These are phyloP conservation scores for Silene uniflora DNA, from an alignment of 148 eudicot species.

Conservation along the genomic window DNA sequence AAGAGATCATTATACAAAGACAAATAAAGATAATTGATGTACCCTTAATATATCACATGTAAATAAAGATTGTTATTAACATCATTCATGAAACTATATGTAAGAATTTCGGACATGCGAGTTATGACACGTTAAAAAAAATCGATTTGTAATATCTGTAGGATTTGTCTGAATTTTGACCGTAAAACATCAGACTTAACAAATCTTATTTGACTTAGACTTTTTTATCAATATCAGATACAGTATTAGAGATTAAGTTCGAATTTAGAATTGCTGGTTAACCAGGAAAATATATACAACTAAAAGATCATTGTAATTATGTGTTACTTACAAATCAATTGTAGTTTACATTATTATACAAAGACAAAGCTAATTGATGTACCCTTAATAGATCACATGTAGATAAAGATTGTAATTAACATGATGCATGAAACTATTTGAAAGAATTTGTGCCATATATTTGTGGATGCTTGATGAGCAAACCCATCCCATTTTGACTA, in stretches of 20 bases:
- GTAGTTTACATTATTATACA: not conserved
- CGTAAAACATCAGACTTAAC: not conserved
- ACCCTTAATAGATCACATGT: too few species aligned
- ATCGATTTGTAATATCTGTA: not conserved
- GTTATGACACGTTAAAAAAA: not conserved
- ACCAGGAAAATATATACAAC: too few species aligned
- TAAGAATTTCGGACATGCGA: not conserved
- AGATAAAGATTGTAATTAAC: not conserved
- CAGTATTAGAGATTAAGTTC: too few species aligned
- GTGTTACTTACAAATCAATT: too few species aligned
- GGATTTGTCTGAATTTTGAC: not conserved
- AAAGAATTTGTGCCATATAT: not conserved
- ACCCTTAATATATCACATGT: too few species aligned
- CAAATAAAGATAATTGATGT: too few species aligned
- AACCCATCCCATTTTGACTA: slow-evolving; percentile 3
- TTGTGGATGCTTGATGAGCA: slow-evolving; percentile 1
- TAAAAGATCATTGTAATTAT: too few species aligned
- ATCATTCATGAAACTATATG: not conserved
- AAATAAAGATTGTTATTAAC: not conserved
- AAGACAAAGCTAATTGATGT: not conserved
- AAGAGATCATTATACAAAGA: not conserved
- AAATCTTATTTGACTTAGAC: not conserved
- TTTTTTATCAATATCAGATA: too few species aligned
- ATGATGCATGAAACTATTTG: not conserved
- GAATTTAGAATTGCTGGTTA: not conserved